Percentiles rank a stretch among this genome's conserved stretches.
These are phyloP conservation scores for Penicillium oxalicum DNA, from an alignment of 2,329 filamentous ascomycete genomes.

Conservation along the genomic window DNA sequence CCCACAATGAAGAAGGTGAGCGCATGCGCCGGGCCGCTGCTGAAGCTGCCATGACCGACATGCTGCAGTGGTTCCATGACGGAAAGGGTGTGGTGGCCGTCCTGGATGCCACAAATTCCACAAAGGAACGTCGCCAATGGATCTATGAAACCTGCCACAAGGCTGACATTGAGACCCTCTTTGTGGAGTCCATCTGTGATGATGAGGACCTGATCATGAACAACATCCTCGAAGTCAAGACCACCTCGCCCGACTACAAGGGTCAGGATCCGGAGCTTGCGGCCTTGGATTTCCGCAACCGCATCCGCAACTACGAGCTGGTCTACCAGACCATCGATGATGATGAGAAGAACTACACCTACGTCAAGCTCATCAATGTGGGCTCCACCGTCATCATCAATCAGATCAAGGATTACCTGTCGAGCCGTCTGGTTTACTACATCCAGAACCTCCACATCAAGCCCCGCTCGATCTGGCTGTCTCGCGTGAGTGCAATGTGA, in stretches of 20 bases:
- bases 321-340: constrained; percentile 91
- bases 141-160: constrained; percentile 72
- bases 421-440: constrained; percentile 95
- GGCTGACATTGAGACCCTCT: constrained; percentile 81
- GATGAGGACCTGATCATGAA: constrained; percentile 94
- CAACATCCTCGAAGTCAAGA: constrained; percentile 97
- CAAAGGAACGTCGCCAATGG: constrained; percentile 83
- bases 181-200: constrained; percentile 95
- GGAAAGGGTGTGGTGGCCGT: constrained; percentile 81
- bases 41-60: constrained; percentile 85
- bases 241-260: constrained; percentile 87
- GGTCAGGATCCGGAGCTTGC: constrained; percentile 91
- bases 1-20: constrained; percentile 82
- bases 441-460: constrained; percentile 98
- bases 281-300: constrained; percentile 83
- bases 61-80: constrained; percentile 83
- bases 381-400: constrained; percentile 97
- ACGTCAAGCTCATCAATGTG: constrained; percentile 95
- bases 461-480: constrained; percentile 92
- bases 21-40: constrained; percentile 80
- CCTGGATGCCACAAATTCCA: constrained; percentile 94
- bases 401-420: constrained; percentile 91
- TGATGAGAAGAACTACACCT: constrained; percentile 81
- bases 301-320: constrained; percentile 95
- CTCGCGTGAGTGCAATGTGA: constrained; percentile 57